These are phyloP conservation scores for Kurtzmaniella quercitrusa DNA, from an alignment of 1,139 yeast species.

Conservation along the genomic window DNA sequence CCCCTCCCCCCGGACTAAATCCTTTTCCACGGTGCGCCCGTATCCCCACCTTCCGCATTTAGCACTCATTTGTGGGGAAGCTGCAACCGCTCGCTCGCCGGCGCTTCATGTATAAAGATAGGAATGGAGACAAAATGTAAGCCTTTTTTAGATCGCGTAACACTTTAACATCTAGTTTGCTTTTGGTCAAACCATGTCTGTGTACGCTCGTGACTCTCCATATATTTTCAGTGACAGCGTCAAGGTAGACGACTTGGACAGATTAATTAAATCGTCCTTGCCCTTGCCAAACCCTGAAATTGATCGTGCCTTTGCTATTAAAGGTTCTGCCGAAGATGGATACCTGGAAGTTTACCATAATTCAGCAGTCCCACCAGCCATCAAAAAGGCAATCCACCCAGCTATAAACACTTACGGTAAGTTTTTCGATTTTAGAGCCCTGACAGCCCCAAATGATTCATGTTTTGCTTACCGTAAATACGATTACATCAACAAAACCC, in stretches of 20 bases:
- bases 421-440: conserved; percentile 21
- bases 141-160: background rate
- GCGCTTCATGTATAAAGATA: background rate
- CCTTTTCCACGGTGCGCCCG: too few relatives aligned
- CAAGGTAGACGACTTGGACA: background rate
- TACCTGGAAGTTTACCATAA: conserved; percentile 33
- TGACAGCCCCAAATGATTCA: conserved; percentile 17
- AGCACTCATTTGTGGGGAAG: background rate
- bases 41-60: conserved; percentile 1
- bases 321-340: conserved; percentile 28
- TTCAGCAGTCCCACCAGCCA: conserved; percentile 17
- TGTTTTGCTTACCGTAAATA: conserved; percentile 30
- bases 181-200: background rate
- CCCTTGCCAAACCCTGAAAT: background rate
- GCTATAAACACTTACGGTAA: conserved; percentile 28
- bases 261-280: background rate
- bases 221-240: background rate
- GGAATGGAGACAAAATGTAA: background rate
- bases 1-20: too few relatives aligned
- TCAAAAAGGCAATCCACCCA: conserved; percentile 20
- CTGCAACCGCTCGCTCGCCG: background rate
- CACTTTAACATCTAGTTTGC: too few relatives aligned
- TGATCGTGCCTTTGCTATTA: conserved; percentile 19
- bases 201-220: background rate
- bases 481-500: conserved; percentile 24